Conservation (phyloP, 768 basidiomycete species). For the Paxillus ammoniavirescens region DNA sequence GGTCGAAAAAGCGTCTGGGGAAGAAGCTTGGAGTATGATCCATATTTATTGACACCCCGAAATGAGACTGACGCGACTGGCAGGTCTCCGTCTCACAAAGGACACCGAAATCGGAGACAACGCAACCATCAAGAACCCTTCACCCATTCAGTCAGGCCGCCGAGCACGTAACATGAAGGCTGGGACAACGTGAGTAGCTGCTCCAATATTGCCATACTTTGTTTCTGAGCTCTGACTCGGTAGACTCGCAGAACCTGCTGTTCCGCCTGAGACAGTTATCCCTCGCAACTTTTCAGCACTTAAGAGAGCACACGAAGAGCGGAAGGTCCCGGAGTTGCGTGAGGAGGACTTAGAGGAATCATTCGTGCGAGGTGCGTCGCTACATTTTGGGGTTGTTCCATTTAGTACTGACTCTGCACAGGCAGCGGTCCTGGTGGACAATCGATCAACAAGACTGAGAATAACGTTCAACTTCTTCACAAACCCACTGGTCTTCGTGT, state of each 20-base stretch:
- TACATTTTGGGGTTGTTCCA: background rate
- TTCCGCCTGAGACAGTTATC: slow-evolving; percentile 25
- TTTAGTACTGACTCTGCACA: slow-evolving; percentile 29
- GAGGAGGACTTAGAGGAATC: slow-evolving; percentile 85
- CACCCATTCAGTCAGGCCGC: slow-evolving; percentile 43
- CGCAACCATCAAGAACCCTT: slow-evolving; percentile 66
- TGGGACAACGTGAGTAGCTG: slow-evolving; percentile 24
- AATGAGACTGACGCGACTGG: background rate
- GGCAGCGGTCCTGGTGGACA: slow-evolving; percentile 95
- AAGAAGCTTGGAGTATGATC: slow-evolving; percentile 59
- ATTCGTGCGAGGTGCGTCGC: slow-evolving; percentile 74
- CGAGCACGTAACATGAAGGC: slow-evolving; percentile 44
- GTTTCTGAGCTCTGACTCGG: slow-evolving; percentile 24
- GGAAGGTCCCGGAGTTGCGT: slow-evolving; percentile 61
- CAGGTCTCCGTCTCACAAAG: slow-evolving; percentile 71
- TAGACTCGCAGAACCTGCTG: slow-evolving; percentile 31
- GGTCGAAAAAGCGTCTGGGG: slow-evolving; percentile 33
- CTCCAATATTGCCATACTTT: slow-evolving; percentile 28
- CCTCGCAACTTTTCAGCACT: slow-evolving; percentile 64
- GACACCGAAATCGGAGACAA: slow-evolving; percentile 90
- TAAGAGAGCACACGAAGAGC: slow-evolving; percentile 64
- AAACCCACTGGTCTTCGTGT: slow-evolving; percentile 87
- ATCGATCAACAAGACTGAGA: slow-evolving; percentile 92
- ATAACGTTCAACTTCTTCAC: slow-evolving; percentile 88
- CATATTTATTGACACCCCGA: background rate